These are phyloP conservation scores for Pyropia yezoensis DNA, from an alignment of 23 red algal genomes.

Conservation along the genomic window DNA sequence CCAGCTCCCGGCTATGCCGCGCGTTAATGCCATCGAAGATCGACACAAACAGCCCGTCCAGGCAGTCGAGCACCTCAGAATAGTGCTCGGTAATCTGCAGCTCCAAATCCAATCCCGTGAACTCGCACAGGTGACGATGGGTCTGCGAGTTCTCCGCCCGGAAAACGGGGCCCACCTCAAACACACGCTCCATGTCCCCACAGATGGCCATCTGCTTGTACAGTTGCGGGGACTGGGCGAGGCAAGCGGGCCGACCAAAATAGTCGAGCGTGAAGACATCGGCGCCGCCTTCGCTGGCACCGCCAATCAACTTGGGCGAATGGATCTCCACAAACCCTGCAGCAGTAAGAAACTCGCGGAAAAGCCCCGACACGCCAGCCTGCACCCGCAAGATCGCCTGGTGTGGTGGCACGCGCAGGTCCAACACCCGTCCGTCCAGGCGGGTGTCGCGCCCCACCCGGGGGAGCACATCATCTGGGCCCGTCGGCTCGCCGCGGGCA, in stretches of 20 bases:
- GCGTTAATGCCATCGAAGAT: slow-evolving; percentile 85
- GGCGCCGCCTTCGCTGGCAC: slow-evolving; percentile 87
- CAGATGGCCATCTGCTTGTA: slow-evolving; percentile 99
- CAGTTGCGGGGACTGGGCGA: slow-evolving; percentile 92
- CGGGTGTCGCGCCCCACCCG: slow-evolving; percentile 80
- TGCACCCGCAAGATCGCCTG: slow-evolving; percentile 83
- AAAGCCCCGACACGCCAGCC: slow-evolving; percentile 78
- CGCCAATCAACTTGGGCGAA: slow-evolving; percentile 89
- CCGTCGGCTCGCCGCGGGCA: slow-evolving; percentile 10
- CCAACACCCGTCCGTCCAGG: slow-evolving; percentile 79
- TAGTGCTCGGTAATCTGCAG: slow-evolving; percentile 96
- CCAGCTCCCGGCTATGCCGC: slow-evolving; percentile 44
- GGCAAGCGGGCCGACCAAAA: slow-evolving; percentile 78
- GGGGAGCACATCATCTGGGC: slow-evolving; percentile 6
- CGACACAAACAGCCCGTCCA: slow-evolving; percentile 65
- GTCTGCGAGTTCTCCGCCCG: slow-evolving; percentile 94
- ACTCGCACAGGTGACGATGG: slow-evolving; percentile 90
- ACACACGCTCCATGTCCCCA: slow-evolving; percentile 82
- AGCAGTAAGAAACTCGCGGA: slow-evolving; percentile 69
- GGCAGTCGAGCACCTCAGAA: slow-evolving; percentile 68
- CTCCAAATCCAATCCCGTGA: slow-evolving; percentile 88
- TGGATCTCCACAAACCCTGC: slow-evolving; percentile 92
- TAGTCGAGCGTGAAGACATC: slow-evolving; percentile 75
- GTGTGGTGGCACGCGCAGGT: slow-evolving; percentile 83
- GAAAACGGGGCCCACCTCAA: slow-evolving; percentile 97